These are phyloP conservation scores for Trifolium subterraneum DNA, from an alignment of 306 rosid species.

Conservation along the genomic window DNA sequence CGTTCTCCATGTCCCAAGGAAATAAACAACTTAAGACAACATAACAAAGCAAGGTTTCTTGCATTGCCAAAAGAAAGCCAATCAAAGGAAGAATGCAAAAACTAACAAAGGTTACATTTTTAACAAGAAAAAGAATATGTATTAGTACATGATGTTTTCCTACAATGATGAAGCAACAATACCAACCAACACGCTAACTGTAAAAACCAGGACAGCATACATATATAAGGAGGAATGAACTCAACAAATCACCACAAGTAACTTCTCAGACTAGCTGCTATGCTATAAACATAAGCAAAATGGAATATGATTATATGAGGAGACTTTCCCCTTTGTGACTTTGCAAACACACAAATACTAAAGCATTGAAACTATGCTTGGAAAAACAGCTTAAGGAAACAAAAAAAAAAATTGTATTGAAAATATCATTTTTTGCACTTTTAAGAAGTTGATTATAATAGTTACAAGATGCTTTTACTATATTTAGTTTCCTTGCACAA, in stretches of 20 bases:
- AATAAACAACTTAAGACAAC: too few relatives aligned
- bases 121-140: not conserved
- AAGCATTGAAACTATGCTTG: not conserved
- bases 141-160: not conserved
- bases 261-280: not conserved
- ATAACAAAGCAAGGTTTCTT: constrained; percentile 21
- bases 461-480: too few relatives aligned
- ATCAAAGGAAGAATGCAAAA: constrained; percentile 18
- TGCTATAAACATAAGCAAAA: constrained; percentile 14
- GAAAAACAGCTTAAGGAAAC: not conserved
- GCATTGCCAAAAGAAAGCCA: constrained; percentile 16
- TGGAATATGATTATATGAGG: not conserved
- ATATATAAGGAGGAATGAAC: constrained; percentile 7
- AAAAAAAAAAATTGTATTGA: too few relatives aligned
- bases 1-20: too few relatives aligned
- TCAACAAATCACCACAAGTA: constrained; percentile 6
- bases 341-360: not conserved
- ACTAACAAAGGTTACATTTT: not conserved
- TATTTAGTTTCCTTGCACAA: too few relatives aligned
- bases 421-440: too few relatives aligned
- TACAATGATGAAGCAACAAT: constrained; percentile 10
- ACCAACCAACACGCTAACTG: not conserved
- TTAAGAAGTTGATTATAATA: too few relatives aligned
- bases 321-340: not conserved
- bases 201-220: not conserved